phyloP scores from a whole-genome alignment of 139 green algal species.

The Chlorella sp. region DNA sequence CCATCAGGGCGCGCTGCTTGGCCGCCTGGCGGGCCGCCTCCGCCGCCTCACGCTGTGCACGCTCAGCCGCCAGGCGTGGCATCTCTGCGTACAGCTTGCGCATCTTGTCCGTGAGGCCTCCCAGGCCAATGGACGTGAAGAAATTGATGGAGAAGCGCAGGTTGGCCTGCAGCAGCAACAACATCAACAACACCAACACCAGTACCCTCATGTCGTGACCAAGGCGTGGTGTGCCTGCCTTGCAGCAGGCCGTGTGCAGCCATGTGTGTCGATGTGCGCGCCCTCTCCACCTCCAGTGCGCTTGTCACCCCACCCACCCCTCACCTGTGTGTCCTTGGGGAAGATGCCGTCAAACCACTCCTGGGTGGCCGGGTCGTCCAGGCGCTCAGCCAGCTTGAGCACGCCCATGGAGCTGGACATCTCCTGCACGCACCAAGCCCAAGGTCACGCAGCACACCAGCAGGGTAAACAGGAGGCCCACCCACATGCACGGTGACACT shows the following conservation, averaged over 20 bases:
- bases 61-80: conserved; percentile 29
- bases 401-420: conserved; percentile 90
- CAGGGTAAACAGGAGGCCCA: no score
- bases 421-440: conserved; percentile 68
- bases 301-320: no score
- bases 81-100: conserved; percentile 64
- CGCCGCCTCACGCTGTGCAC: conserved; percentile 13
- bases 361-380: conserved; percentile 66
- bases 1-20: not conserved
- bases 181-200: not conserved
- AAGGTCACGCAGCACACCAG: no score
- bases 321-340: conserved; percentile 60
- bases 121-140: conserved; percentile 98
- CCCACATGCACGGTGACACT: no score
- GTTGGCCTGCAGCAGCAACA: conserved; percentile 45
- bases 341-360: conserved; percentile 83
- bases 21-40: not conserved
- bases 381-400: conserved; percentile 71
- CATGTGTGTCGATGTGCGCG: no score
- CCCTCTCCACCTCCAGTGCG: no score
- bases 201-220: no score
- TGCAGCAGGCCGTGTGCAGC: no score
- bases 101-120: conserved; percentile 90
- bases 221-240: not conserved
- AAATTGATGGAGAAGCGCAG: conserved; percentile 99